These are phyloP conservation scores for Penicillium sp. DNA, from an alignment of 2,329 filamentous ascomycete species.

Conservation along the genomic window DNA sequence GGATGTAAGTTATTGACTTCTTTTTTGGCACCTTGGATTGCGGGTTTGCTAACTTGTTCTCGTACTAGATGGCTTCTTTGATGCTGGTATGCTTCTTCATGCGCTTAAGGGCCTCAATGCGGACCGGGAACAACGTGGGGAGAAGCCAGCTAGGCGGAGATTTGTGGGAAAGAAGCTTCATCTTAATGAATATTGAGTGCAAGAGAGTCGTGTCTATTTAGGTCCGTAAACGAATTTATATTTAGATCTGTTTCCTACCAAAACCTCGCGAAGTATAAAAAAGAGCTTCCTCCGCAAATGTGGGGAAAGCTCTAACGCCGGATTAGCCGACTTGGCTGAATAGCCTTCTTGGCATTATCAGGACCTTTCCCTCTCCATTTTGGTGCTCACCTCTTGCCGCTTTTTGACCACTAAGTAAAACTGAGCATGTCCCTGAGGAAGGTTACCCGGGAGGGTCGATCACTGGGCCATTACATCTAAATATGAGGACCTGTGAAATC, in stretches of 20 bases:
- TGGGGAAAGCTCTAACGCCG: constrained; percentile 20
- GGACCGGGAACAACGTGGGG: constrained; percentile 34
- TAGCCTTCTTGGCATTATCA: constrained; percentile 12
- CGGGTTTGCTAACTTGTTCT: constrained; percentile 5
- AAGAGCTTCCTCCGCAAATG: constrained; percentile 8
- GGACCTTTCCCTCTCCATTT: too few relatives aligned
- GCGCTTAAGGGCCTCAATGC: constrained; percentile 65
- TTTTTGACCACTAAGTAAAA: too few relatives aligned
- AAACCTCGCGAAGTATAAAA: neutral
- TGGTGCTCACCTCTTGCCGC: too few relatives aligned
- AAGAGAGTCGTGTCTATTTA: neutral
- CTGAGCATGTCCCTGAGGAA: too few relatives aligned
- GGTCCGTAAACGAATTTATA: too few relatives aligned
- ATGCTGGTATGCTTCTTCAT: constrained; percentile 89
- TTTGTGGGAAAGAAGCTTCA: constrained; percentile 50
- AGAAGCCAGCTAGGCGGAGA: constrained; percentile 39
- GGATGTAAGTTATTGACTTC: constrained; percentile 70
- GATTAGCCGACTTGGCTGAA: constrained; percentile 18
- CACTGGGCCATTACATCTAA: too few relatives aligned
- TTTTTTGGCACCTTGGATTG: neutral
- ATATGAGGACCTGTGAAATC: too few relatives aligned
- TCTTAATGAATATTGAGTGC: constrained; percentile 45
- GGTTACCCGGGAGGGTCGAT: too few relatives aligned
- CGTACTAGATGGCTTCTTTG: constrained; percentile 84
- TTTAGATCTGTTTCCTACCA: neutral